A percentile compares a stretch with the other conserved stretches of the same genome.
phyloP scores from a whole-genome alignment of 257 asterid genomes.

The Fraxinus americana region DNA sequence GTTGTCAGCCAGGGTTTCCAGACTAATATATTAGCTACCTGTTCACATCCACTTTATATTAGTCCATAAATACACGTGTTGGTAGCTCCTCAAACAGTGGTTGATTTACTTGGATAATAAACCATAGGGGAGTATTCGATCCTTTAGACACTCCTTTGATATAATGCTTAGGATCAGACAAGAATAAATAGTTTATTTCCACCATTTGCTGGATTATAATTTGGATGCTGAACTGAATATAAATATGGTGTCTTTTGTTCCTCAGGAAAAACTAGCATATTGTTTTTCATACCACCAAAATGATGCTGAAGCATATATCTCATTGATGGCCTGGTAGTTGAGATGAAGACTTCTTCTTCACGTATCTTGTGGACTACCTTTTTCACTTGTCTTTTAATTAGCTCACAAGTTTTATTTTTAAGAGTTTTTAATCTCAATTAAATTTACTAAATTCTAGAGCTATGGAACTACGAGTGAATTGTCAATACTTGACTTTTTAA shows the following conservation, averaged over 20 bases:
- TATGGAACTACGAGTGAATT: constrained; percentile 3
- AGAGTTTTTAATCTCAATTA: not conserved
- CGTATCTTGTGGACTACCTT: not conserved
- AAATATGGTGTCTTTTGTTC: not conserved
- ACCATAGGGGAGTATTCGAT: not conserved
- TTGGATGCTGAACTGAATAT: not conserved
- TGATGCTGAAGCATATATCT: constrained; percentile 65
- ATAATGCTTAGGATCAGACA: constrained; percentile 17
- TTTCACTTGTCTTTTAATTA: constrained; percentile 8
- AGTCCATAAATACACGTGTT: not conserved
- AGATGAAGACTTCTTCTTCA: not conserved
- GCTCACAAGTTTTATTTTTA: not conserved
- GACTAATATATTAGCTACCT: not conserved
- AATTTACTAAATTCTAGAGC: not conserved
- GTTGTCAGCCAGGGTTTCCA: constrained; percentile 3
- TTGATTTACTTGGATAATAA: constrained; percentile 2
- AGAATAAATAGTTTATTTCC: not conserved
- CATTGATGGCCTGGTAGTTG: not conserved
- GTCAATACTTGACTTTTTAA: constrained; percentile 9
- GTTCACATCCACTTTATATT: not conserved
- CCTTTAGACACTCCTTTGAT: not conserved
- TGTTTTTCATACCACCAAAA: constrained; percentile 2
- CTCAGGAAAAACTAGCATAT: not conserved
- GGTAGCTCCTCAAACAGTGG: not conserved
- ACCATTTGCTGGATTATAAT: not conserved